phyloP scores from a whole-genome alignment of 2,329 filamentous ascomycete species.

The Penicillium rolfsii region DNA sequence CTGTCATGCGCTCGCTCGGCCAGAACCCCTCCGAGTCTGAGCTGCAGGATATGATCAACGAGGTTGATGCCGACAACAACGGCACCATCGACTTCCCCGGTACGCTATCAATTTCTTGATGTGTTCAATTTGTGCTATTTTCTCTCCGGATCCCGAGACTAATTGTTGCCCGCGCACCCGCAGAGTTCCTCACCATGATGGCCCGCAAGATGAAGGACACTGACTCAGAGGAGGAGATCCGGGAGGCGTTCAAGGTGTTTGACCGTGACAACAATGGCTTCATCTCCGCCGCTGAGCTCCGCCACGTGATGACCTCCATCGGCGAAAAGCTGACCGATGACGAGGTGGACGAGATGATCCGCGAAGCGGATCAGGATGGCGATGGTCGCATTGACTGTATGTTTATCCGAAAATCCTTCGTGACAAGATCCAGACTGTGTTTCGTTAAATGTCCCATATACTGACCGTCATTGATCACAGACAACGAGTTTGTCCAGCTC shows the following conservation, averaged over 20 bases:
- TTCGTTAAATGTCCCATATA: not conserved
- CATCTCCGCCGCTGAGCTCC: constrained; percentile 84
- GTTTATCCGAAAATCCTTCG: constrained; percentile 34
- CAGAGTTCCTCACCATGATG: constrained; percentile 93
- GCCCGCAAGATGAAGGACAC: constrained; percentile 93
- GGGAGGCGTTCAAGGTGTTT: constrained; percentile 88
- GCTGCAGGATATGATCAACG: constrained; percentile 92
- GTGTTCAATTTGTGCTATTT: not conserved
- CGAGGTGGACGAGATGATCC: constrained; percentile 92
- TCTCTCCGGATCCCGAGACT: not conserved
- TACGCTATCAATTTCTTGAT: constrained; percentile 48
- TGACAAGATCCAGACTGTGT: not conserved
- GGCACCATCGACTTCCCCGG: constrained; percentile 90
- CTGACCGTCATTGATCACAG: constrained; percentile 52
- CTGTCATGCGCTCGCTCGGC: constrained; percentile 86
- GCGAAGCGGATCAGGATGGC: constrained; percentile 86
- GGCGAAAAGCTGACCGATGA: constrained; percentile 90
- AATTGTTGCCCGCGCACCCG: constrained; percentile 2
- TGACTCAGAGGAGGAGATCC: constrained; percentile 87
- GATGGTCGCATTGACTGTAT: constrained; percentile 87
- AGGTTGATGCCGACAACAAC: constrained; percentile 90
- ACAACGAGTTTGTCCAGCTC: constrained; percentile 91
- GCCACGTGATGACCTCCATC: constrained; percentile 90
- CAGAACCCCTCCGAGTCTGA: constrained; percentile 90
- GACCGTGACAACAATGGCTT: constrained; percentile 91